phyloP scores from a whole-genome alignment of 139 green algal species.

The Tetradesmus obliquus region DNA sequence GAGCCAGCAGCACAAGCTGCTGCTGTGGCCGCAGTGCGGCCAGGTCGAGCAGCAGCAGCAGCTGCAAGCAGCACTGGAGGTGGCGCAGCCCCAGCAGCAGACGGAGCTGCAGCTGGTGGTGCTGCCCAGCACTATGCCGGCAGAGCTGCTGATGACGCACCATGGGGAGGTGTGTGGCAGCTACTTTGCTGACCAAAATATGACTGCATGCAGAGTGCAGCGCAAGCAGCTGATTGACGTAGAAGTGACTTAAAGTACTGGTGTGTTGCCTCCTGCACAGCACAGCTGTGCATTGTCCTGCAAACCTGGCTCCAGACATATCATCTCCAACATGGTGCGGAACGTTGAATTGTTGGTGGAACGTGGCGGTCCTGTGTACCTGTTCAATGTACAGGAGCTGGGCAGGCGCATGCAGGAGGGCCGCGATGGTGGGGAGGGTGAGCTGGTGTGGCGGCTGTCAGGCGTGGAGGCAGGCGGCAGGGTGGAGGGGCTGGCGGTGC shows the following conservation, averaged over 20 bases:
- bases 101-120: slow-evolving; percentile 53
- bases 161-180: slow-evolving; percentile 35
- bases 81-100: slow-evolving; percentile 23
- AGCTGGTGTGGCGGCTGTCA: slow-evolving; percentile 48
- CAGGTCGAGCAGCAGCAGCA: slow-evolving; percentile 13
- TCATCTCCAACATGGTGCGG: too few species aligned
- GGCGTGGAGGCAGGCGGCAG: slow-evolving; percentile 56
- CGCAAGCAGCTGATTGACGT: too few species aligned
- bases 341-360: too few species aligned
- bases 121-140: slow-evolving; percentile 56
- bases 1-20: slow-evolving; percentile 22
- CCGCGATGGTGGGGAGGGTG: neutral
- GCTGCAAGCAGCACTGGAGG: slow-evolving; percentile 18
- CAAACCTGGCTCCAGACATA: too few species aligned
- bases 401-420: neutral
- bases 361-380: too few species aligned
- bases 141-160: slow-evolving; percentile 48
- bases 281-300: neutral
- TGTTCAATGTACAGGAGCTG: neutral
- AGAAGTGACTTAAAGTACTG: too few species aligned
- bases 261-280: neutral
- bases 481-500: slow-evolving; percentile 62
- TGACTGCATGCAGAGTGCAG: neutral
- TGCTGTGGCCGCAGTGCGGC: slow-evolving; percentile 10
- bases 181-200: neutral